phyloP scores from a whole-genome alignment of 2,329 filamentous ascomycete species.

The Colletotrichum lini region DNA sequence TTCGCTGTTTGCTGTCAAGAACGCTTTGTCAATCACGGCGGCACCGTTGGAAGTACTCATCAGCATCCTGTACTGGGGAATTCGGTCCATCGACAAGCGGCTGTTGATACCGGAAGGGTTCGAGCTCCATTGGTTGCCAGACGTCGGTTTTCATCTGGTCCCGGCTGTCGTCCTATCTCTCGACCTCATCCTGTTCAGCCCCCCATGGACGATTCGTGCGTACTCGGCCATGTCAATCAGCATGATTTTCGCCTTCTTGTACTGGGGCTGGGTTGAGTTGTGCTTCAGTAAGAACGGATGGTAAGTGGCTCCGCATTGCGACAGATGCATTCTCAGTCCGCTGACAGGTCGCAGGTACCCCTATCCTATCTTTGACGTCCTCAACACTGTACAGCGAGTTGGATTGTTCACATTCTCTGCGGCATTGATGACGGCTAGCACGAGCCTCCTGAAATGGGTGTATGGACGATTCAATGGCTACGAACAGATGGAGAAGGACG shows the following conservation, averaged over 20 bases:
- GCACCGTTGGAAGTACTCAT: slow-evolving; percentile 81
- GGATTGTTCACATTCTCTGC: slow-evolving; percentile 80
- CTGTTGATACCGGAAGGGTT: slow-evolving; percentile 70
- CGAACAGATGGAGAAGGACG: slow-evolving; percentile 56
- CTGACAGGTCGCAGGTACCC: slow-evolving; percentile 73
- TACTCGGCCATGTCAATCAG: slow-evolving; percentile 73
- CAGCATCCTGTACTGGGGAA: slow-evolving; percentile 80
- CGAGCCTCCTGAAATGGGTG: slow-evolving; percentile 76
- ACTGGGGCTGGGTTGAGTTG: slow-evolving; percentile 84
- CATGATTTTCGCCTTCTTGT: slow-evolving; percentile 72
- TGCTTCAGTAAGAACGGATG: slow-evolving; percentile 78
- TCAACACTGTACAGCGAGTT: slow-evolving; percentile 76
- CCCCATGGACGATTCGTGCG: slow-evolving; percentile 78
- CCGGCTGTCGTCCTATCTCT: slow-evolving; percentile 75
- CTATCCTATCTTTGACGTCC: slow-evolving; percentile 84
- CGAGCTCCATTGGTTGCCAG: slow-evolving; percentile 67
- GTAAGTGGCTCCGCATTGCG: slow-evolving; percentile 52
- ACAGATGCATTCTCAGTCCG: slow-evolving; percentile 44
- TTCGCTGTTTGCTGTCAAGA: slow-evolving; percentile 76
- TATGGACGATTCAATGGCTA: slow-evolving; percentile 78
- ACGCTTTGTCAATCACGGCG: slow-evolving; percentile 74
- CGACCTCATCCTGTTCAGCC: slow-evolving; percentile 78
- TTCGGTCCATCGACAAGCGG: slow-evolving; percentile 69
- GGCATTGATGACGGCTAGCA: slow-evolving; percentile 79
- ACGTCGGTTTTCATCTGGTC: slow-evolving; percentile 76